Evolutionary conservation across 352 stramenopile genomes (phyloP).

Genomic region (Globisporangium orthogonon): DNA sequence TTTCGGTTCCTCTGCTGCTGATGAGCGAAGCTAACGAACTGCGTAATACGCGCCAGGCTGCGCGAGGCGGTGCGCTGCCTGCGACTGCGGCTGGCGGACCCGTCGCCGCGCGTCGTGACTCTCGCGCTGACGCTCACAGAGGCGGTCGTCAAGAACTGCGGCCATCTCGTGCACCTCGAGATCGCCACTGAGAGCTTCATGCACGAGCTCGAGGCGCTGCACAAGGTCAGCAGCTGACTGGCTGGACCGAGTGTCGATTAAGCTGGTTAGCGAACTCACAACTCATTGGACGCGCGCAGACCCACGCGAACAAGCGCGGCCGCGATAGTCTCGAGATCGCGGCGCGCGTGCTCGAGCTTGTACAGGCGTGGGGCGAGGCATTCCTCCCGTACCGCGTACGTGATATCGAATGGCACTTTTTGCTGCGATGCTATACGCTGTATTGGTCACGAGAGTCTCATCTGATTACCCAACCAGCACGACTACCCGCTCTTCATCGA

Average conservation of each 20-base stretch:
- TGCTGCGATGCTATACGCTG: too few relatives aligned
- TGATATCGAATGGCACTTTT: background rate
- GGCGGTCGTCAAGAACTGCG: conserved; percentile 75
- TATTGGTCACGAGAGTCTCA: background rate
- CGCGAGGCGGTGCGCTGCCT: conserved; percentile 74
- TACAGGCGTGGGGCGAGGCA: conserved; percentile 78
- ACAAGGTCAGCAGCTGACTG: conserved; percentile 31
- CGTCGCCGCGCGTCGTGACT: conserved; percentile 56
- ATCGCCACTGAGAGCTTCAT: conserved; percentile 68
- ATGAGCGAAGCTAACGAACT: background rate
- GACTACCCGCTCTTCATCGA: conserved; percentile 76
- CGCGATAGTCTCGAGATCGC: conserved; percentile 72
- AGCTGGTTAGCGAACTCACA: background rate
- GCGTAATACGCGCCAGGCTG: conserved; percentile 18
- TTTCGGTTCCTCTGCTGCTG: background rate
- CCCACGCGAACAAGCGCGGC: conserved; percentile 56
- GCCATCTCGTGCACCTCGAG: conserved; percentile 56
- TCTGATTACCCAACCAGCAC: conserved; percentile 18
- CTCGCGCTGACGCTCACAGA: conserved; percentile 61
- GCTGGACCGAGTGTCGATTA: background rate
- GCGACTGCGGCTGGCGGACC: conserved; percentile 56
- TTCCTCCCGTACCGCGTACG: conserved; percentile 55
- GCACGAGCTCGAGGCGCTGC: conserved; percentile 61
- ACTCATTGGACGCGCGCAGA: conserved; percentile 9
- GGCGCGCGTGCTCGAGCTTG: conserved; percentile 59